These are phyloP conservation scores for Talaromyces trachyspermus DNA, from an alignment of 495 filamentous ascomycete genomes.

Conservation along the genomic window DNA sequence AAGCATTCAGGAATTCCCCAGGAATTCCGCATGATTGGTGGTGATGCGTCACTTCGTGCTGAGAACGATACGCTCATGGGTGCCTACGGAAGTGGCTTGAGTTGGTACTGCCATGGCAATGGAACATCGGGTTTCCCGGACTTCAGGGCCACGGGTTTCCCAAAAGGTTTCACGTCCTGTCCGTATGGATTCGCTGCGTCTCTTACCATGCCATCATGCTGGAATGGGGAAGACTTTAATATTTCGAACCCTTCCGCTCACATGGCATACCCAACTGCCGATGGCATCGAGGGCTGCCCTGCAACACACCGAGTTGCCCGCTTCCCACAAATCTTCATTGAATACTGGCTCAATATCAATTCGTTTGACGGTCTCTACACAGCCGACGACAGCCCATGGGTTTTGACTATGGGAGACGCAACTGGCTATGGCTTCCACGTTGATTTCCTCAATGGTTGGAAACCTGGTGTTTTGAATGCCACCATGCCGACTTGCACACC, in stretches of 20 bases:
- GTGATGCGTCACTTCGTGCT: neutral
- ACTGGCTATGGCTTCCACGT: neutral
- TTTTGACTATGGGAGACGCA: neutral
- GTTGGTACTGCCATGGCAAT: neutral
- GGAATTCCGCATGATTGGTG: neutral
- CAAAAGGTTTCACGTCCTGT: neutral
- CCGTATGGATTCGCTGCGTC: neutral
- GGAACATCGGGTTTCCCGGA: neutral
- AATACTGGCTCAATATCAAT: neutral
- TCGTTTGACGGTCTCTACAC: neutral
- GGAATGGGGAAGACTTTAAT: neutral
- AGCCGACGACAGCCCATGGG: neutral
- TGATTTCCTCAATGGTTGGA: neutral
- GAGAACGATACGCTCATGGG: neutral
- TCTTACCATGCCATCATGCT: neutral
- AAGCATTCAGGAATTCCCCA: neutral
- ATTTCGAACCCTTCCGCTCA: neutral
- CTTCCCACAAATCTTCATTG: neutral
- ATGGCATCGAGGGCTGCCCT: neutral
- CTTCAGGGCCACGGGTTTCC: neutral
- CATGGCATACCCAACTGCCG: neutral
- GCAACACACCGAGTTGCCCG: neutral
- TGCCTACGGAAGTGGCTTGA: neutral
- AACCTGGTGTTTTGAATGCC: neutral
- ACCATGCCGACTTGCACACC: neutral